A percentile compares a stretch with the other conserved stretches of the same genome.
phyloP scores from a whole-genome alignment of 768 basidiomycete genomes.

The Krasilnikovozyma curviuscula region DNA sequence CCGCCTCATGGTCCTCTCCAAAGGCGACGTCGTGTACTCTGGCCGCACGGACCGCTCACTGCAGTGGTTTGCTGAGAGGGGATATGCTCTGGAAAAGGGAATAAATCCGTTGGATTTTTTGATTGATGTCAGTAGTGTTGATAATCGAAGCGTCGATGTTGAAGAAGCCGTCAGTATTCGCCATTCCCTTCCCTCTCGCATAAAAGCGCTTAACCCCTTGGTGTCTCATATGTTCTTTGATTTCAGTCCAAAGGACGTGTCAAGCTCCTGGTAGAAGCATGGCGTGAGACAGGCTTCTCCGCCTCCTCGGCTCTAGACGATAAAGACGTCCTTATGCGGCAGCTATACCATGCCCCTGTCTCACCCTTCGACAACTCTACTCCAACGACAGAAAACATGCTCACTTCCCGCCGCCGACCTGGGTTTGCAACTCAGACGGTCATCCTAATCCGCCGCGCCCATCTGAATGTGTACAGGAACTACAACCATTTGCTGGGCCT shows the following conservation, averaged over 20 bases:
- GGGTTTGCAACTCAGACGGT: slow-evolving; percentile 19
- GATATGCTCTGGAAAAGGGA: slow-evolving; percentile 21
- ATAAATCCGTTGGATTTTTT: slow-evolving; percentile 25
- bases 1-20: slow-evolving; percentile 38
- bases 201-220: too few species aligned
- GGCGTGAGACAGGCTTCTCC: slow-evolving; percentile 25
- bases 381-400: not conserved
- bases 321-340: too few species aligned
- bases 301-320: too few species aligned
- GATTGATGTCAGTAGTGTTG: slow-evolving; percentile 31
- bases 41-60: slow-evolving; percentile 25
- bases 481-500: slow-evolving; percentile 12
- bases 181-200: too few species aligned
- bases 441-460: slow-evolving; percentile 19
- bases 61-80: slow-evolving; percentile 28
- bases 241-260: slow-evolving; percentile 24
- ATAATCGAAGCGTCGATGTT: slow-evolving; percentile 28
- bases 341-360: not conserved
- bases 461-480: slow-evolving; percentile 24
- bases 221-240: not conserved
- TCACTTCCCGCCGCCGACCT: slow-evolving; percentile 9
- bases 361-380: not conserved
- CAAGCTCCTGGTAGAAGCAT: slow-evolving; percentile 24
- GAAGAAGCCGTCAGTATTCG: slow-evolving; percentile 23
- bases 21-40: slow-evolving; percentile 34